Evolutionary conservation across 495 filamentous ascomycete species (phyloP), one percentile per base, ranked within the genome.

Genomic region (Neurospora sp.): DNA sequence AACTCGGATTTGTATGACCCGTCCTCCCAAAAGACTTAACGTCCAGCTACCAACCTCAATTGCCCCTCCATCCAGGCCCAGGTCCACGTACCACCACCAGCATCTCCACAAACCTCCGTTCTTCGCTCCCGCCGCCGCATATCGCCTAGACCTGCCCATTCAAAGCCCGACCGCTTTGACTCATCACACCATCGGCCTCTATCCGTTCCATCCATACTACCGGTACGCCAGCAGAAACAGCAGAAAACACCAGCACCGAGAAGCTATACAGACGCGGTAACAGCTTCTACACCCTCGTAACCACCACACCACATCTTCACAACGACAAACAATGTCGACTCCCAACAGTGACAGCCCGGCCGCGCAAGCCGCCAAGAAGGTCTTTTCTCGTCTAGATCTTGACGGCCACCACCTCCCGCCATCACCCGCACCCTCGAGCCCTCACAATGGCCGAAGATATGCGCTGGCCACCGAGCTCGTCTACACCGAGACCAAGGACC

Each of bases 401-500:
- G 91, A 96, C 74, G 94, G 95, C 72, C 92, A 98, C 83, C 85
- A 97, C 79, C 85, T 98, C 31, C 96, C 96, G 9, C 96, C 96
- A 6, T 98, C 96, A 0, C 96, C 96, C 4, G 93, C 96, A 18
- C 96, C 96, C 31, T 98, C 96, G 27, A 97, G 91, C 77, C 96
- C 96, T 22, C 89, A 89, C 77, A 89, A 88, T 77, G 94, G 94
- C 41, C 87, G 91, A 73, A 85, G 86, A 61, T 99, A 98, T 82
- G 94, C 94, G 68, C 88, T 98, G 73, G 94, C 94, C 48, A 99
- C 96, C 9, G 96, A 98, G 81, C 85, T 99, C 72, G 96, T 99
- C 40, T 98, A 94, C 80, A 98, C 95, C 46, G 96, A 99, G 74
- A 87, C 92, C 80, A 93, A 88, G 81, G 96, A 99, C 81, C 96